Base-by-base conservation (phyloP, 139 green algal genomes). In the Edaphochlamys debaryana region DNA sequence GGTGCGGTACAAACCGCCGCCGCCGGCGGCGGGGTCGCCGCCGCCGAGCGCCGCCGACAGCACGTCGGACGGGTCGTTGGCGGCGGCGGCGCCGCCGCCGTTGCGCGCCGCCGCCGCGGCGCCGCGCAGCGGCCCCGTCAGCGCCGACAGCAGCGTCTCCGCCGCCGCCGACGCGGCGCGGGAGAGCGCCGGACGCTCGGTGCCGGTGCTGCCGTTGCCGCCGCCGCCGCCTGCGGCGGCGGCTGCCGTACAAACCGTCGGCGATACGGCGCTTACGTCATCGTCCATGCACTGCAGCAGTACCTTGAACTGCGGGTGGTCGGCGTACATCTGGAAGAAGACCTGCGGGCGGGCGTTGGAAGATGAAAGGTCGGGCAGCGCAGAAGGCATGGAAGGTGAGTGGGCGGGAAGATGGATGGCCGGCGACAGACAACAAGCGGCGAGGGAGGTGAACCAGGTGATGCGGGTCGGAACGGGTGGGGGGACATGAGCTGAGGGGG, bases 231-330 rank as follows among this genome's bases (percentile, higher is more conserved):
- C 42, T 54, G 36, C 45, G 79, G 20, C 50, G 36, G 9, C 34
- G 27, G 30, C 58, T 32, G 22, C 29, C 36, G 42, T 64, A 62
- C 40, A 63, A 27, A 79, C 79, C 0, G 79, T 63, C 17, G 79
- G 68, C 54, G 69, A 71, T 38, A 77, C 71, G 1, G 60, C 75
- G 69, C 50, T 58, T 38, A 81, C 80, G 29, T 84, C 89, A 6
- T 89, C 85, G 7, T 86, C 77, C 90, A 94, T 92, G 63, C 88
- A 91, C 70, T 91, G 82, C 58, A 94, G 85, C 82, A 94, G 90
- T 0, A 89, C 75, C 37, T 90, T 85, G 69, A 94, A 92, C 45
- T 87, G 69, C 9, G 88, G 86, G 83, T 94, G 88, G 52, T 87
- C 81, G 17, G 76, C 74, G 66, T 94, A 94, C 90, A 94, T 94